These are phyloP conservation scores for Pulveroboletus frians DNA, from an alignment of 768 basidiomycete genomes.

Conservation along the genomic window DNA sequence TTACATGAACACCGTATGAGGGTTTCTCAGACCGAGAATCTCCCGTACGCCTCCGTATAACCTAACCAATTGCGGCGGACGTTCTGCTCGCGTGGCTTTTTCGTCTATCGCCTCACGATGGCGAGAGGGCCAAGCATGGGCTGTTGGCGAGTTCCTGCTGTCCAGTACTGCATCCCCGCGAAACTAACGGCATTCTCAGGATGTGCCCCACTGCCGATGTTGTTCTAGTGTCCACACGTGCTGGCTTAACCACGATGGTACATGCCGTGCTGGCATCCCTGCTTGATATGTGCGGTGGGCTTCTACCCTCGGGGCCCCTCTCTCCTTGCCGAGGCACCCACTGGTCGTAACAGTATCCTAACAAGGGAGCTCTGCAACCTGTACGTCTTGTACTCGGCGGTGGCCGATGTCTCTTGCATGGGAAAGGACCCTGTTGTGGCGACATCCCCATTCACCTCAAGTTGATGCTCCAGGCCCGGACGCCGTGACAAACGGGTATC, in stretches of 20 bases:
- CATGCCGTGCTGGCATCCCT: neutral
- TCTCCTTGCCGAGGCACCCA: neutral
- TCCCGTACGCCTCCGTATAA: neutral
- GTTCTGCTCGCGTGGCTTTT: neutral
- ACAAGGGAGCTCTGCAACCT: neutral
- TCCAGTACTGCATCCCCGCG: neutral
- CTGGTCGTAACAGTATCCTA: neutral
- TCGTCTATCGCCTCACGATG: neutral
- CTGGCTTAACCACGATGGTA: neutral
- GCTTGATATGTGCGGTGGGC: neutral
- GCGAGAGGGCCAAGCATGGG: neutral
- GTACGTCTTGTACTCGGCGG: neutral
- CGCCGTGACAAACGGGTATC: neutral
- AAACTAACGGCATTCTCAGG: conserved; percentile 12
- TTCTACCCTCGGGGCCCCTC: neutral
- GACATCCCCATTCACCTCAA: neutral
- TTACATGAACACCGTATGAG: neutral
- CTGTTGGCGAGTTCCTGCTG: neutral
- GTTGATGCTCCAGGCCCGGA: neutral
- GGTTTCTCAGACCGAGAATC: neutral
- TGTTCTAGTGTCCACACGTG: neutral
- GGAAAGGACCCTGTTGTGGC: neutral
- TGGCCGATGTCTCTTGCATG: neutral
- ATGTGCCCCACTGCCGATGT: neutral
- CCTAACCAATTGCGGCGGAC: neutral